Percentiles rank a stretch among this genome's conserved stretches.
Evolutionary conservation across 2,329 filamentous ascomycete genomes (phyloP).

Genomic region (Phialophora macrospora): DNA sequence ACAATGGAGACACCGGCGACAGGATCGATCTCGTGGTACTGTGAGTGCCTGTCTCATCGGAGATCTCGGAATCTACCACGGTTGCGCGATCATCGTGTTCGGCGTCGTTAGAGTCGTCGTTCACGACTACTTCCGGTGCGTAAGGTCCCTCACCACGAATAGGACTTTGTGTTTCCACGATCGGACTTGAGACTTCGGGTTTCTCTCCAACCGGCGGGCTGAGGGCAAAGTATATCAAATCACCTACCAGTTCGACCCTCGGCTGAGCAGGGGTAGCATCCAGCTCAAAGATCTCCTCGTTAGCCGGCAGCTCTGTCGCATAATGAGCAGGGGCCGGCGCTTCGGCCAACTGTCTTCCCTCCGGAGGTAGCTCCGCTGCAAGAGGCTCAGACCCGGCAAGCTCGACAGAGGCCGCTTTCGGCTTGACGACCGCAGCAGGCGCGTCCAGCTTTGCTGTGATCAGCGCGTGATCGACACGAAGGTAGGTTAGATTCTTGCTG

Average conservation of each 20-base stretch:
- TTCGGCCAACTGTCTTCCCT: slow-evolving; percentile 43
- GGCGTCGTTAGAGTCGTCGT: slow-evolving; percentile 6
- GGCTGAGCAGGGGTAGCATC: slow-evolving; percentile 44
- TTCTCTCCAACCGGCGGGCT: slow-evolving; percentile 46
- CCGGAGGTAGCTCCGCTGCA: slow-evolving; percentile 41
- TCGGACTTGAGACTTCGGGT: slow-evolving; percentile 38
- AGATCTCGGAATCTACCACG: slow-evolving; percentile 30
- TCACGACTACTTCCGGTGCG: slow-evolving; percentile 38
- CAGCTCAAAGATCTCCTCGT: slow-evolving; percentile 47
- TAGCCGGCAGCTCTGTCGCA: slow-evolving; percentile 45
- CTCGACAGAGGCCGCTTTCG: slow-evolving; percentile 25
- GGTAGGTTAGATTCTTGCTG: slow-evolving; percentile 56
- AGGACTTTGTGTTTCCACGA: slow-evolving; percentile 29
- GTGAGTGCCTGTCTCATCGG: slow-evolving; percentile 35
- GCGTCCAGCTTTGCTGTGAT: slow-evolving; percentile 53
- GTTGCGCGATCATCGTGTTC: slow-evolving; percentile 28
- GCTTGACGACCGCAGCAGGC: slow-evolving; percentile 13
- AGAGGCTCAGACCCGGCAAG: slow-evolving; percentile 30
- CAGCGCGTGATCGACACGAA: slow-evolving; percentile 61
- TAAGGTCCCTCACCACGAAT: slow-evolving; percentile 39
- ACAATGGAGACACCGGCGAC: slow-evolving; percentile 33
- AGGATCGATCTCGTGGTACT: slow-evolving; percentile 31
- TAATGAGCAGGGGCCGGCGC: slow-evolving; percentile 33
- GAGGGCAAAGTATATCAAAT: slow-evolving; percentile 44
- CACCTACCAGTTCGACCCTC: slow-evolving; percentile 46